Base-by-base conservation (phyloP, 352 stramenopile genomes). In the Pythium scleroteichum region DNA sequence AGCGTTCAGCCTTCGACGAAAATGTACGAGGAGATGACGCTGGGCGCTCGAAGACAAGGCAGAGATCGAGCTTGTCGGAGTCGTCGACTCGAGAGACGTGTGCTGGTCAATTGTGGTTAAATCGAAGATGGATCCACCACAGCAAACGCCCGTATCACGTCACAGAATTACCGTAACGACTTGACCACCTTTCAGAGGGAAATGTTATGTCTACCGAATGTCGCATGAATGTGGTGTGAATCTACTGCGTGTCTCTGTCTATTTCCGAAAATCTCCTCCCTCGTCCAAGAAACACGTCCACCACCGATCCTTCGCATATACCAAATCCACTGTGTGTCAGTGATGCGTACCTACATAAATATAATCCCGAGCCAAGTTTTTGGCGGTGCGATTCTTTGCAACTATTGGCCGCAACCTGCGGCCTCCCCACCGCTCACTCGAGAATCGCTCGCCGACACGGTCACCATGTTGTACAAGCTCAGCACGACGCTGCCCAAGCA, bases 401-500 rank as follows among this genome's bases (percentile, higher is more conserved):
- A 74, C 72, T 71, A 67, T 54, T 72, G 71, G 66, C 64, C 60
- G 53, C 26, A 52, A 56, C 69, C 64, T 62, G 17, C 32, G 20
- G 12, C 35, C n/a, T 32, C 49, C 12, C 32, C 8, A 44, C 71
- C 63, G 66, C 69, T 75, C 60, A 40, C 47, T 41, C 47, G 26
- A 26, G 38, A 14, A 41, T 33, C 51, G 38, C 38, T 14, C 9
- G 13, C 24, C 51, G 5, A 14, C 13, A 45, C 50, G 17, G 10
- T 6, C 42, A 59, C 35, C 54, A 82, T 90, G 77, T 76, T 92
- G 62, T 88, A 85, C 76, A 54, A 70, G 48, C 42, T 85, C 50
- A 78, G 75, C 58, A 82, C 86, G 74, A 88, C 87, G 69, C 60
- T 91, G 54, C 78, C 80, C 46, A 89, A 87, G 73, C 61, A 53